These are phyloP conservation scores for Logfia minima DNA, from an alignment of 129 eudicot genomes.

Conservation along the genomic window DNA sequence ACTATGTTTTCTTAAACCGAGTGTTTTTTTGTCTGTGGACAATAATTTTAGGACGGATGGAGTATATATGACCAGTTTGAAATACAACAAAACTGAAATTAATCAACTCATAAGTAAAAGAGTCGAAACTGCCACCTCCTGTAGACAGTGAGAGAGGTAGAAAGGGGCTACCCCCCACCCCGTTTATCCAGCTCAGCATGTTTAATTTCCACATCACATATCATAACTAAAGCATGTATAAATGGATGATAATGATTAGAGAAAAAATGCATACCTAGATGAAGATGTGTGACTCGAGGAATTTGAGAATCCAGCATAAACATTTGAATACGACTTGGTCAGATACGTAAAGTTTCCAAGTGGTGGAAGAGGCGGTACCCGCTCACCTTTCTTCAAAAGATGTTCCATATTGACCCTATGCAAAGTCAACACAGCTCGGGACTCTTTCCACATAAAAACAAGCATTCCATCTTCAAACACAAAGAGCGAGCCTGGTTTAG, in stretches of 20 bases:
- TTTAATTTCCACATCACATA: slow-evolving; percentile 14
- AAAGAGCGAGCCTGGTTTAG: slow-evolving; percentile 85
- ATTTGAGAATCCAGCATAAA: slow-evolving; percentile 74
- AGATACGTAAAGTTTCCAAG: slow-evolving; percentile 78
- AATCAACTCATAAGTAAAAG: neutral
- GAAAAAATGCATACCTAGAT: slow-evolving; percentile 51
- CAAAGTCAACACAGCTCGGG: slow-evolving; percentile 71
- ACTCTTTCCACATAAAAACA: slow-evolving; percentile 88
- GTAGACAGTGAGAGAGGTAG: neutral
- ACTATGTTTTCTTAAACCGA: too few relatives aligned
- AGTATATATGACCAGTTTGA: neutral
- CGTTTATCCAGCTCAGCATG: neutral
- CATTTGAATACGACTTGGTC: slow-evolving; percentile 91
- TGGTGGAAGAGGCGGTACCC: slow-evolving; percentile 83
- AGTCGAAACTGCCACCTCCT: neutral
- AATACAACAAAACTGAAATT: neutral
- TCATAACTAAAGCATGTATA: slow-evolving; percentile 19
- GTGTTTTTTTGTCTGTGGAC: too few relatives aligned
- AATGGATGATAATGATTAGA: neutral
- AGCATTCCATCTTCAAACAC: slow-evolving; percentile 66
- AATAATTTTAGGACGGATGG: too few relatives aligned
- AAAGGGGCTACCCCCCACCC: neutral
- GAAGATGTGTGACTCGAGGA: slow-evolving; percentile 49
- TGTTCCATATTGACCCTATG: slow-evolving; percentile 74
- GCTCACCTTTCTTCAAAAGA: slow-evolving; percentile 79